Evolutionary conservation across 2,329 filamentous ascomycete genomes (phyloP), one percentile per base, ranked within the genome.

Genomic region (Zelopaecilomyces penicillatus): DNA sequence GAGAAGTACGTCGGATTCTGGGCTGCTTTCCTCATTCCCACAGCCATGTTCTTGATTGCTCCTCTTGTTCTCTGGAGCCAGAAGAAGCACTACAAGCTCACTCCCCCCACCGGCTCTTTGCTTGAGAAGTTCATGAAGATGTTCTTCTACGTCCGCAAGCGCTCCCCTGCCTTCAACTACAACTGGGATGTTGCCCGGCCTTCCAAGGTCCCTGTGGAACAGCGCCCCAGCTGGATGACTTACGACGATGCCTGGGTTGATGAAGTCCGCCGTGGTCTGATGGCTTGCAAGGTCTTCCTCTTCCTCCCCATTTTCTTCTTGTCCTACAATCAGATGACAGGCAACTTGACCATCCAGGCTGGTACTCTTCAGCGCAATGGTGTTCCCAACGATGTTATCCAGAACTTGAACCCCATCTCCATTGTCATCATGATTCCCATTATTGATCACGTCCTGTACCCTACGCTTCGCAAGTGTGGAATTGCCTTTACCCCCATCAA

Each of bases 161-260:
- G 75, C 32, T 75, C 76, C 41, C 80, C 77, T 71, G 77, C 76
- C 46, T 83, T 83, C 60, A 80, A 77, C 2, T 64, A 80, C 37
- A 64, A 85, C 65, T 88, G 83, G 80, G 78, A 87, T 28, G 58
- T 69, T 4, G 78, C 80, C 48, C 86, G 85, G 66, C 85, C 85
- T 3, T 84, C 79, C 58, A 67, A 70, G 32, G 70, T 87, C 5
- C 66, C 74, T 7, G 66, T 73, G 33, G 62, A 61, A 2, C 60
- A 71, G 50, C 80, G 80, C 44, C 85, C 85, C 0, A 35, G 44
- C 0, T 90, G 84, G 84, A 89, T 90, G 82, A 85, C 81, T 0
- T 89, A 88, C 54, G 85, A 91, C 50, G 87, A 91, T 53, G 78
- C 78, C 42, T 91, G 85, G 85, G 85, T 91, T 31, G 85, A 88